Evolutionary conservation across 1,139 yeast genomes (phyloP).

Genomic region (Yamadazyma buinensis): DNA sequence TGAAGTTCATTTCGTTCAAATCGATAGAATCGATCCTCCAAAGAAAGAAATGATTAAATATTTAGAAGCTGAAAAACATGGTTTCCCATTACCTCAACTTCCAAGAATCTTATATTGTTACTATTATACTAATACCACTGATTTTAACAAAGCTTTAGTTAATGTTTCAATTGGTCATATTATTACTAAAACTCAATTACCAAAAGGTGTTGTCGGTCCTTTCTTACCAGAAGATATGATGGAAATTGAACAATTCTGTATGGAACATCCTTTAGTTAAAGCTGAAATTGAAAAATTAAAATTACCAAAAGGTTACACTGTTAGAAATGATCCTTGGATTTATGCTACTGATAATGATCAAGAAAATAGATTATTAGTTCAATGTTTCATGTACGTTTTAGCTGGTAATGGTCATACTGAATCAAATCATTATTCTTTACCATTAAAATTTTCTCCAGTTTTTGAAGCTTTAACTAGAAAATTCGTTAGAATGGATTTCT

Average conservation of each 20-base stretch:
- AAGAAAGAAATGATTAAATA: conserved; percentile 68
- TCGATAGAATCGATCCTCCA: conserved; percentile 79
- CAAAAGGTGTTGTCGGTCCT: conserved; percentile 71
- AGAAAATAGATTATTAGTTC: conserved; percentile 61
- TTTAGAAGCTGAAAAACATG: conserved; percentile 66
- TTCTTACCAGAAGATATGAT: conserved; percentile 65
- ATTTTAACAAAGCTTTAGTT: conserved; percentile 69
- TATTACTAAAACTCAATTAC: conserved; percentile 53
- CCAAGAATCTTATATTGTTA: conserved; percentile 66
- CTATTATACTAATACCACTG: conserved; percentile 57
- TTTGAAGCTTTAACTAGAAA: conserved; percentile 64
- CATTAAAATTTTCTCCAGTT: conserved; percentile 79
- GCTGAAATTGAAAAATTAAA: conserved; percentile 65
- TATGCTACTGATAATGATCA: conserved; percentile 72
- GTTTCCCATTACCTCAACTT: conserved; percentile 51
- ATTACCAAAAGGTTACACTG: conserved; percentile 51
- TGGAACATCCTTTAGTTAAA: conserved; percentile 53
- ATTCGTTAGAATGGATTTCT: conserved; percentile 72
- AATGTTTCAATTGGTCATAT: conserved; percentile 64
- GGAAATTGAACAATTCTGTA: conserved; percentile 49
- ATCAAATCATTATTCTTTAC: conserved; percentile 81
- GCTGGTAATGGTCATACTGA: conserved; percentile 67
- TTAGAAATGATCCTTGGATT: conserved; percentile 84
- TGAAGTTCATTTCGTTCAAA: conserved; percentile 64
- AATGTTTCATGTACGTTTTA: conserved; percentile 75